These are phyloP conservation scores for Williopsis jadinii DNA, from an alignment of 1,139 yeast genomes.

Conservation along the genomic window DNA sequence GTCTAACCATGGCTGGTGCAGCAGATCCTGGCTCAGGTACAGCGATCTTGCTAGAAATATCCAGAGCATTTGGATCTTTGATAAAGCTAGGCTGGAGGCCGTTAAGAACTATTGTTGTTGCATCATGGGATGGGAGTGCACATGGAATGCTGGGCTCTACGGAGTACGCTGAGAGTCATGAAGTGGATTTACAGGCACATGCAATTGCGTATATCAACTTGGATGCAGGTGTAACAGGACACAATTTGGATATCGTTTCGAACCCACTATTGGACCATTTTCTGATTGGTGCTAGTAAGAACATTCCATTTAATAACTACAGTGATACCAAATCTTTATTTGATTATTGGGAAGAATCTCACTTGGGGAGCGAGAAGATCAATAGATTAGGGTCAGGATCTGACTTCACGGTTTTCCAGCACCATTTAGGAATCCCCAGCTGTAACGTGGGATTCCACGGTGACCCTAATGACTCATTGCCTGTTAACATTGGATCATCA, in stretches of 20 bases:
- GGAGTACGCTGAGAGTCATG: conserved; percentile 38
- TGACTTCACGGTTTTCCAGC: conserved; percentile 40
- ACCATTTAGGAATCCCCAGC: conserved; percentile 44
- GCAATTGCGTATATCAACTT: conserved; percentile 39
- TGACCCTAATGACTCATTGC: conserved; percentile 22
- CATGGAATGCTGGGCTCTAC: conserved; percentile 42
- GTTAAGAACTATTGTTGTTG: conserved; percentile 40
- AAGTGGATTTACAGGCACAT: conserved; percentile 25
- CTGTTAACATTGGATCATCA: conserved; percentile 48
- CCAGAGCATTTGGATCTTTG: conserved; percentile 35
- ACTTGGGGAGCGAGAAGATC: background rate
- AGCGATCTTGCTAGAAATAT: conserved; percentile 36
- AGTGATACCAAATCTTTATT: conserved; percentile 24
- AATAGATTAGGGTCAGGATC: conserved; percentile 27
- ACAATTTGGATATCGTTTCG: conserved; percentile 28
- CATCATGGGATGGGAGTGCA: conserved; percentile 47
- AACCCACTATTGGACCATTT: conserved; percentile 36
- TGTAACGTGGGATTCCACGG: conserved; percentile 32
- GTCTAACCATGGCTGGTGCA: conserved; percentile 35
- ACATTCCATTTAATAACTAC: conserved; percentile 26
- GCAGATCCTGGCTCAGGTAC: conserved; percentile 36
- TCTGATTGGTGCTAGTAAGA: conserved; percentile 28
- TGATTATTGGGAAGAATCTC: conserved; percentile 27
- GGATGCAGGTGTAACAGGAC: conserved; percentile 39
- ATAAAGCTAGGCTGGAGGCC: conserved; percentile 46